Base-by-base conservation (phyloP, 371 early-diverging fungal genomes). In the Umbelopsis sp. region DNA sequence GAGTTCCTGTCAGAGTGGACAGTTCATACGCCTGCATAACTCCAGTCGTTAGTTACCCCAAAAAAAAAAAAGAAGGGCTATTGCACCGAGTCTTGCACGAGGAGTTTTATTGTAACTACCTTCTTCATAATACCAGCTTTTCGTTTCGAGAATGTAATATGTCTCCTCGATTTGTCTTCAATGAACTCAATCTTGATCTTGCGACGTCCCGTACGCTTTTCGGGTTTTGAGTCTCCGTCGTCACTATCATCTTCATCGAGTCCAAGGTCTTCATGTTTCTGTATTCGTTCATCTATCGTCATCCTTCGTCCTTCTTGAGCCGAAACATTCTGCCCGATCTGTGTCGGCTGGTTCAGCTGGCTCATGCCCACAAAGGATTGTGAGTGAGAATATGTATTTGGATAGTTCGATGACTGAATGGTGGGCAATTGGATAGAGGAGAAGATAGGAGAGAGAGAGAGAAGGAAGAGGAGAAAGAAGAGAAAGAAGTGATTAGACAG, bases 51-150 rank as follows among this genome's bases (percentile, higher is more conserved):
- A 48, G 48, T 48, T 18, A 29, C 29, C 1, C n/a, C n/a, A n/a
- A n/a, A n/a, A 29, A 41, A 22, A 22, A 22, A 22, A 22, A 22
- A 22, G 22, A 22, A 41, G 12, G 1, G 41, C 41, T 41, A 12
- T 41, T 41, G 41, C 41, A 41, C 41, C 2, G 41, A 41, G 41
- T 12, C 12, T 41, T 7, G 41, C 41, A 12, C 41, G 41, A 41
- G 12, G 41, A 7, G 12, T 2, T 7, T 12, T 12, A 3, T 1
- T 41, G 41, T 10, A 2, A 41, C 7, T 7, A 85, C 92, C 87
- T 97, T 99, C 82, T 98, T 98, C 96, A 98, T 96, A 69, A 99
- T 93, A 29, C 98, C 98, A 44, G 96, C 95, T 78, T 97, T 99
- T 76, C 99, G 86, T 80, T 99, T 99, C 73, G 91, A 91, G 78